Percentiles rank a stretch among this genome's conserved stretches.
Evolutionary conservation across 2,329 filamentous ascomycete species (phyloP).

Genomic region (Cadophora sp.): DNA sequence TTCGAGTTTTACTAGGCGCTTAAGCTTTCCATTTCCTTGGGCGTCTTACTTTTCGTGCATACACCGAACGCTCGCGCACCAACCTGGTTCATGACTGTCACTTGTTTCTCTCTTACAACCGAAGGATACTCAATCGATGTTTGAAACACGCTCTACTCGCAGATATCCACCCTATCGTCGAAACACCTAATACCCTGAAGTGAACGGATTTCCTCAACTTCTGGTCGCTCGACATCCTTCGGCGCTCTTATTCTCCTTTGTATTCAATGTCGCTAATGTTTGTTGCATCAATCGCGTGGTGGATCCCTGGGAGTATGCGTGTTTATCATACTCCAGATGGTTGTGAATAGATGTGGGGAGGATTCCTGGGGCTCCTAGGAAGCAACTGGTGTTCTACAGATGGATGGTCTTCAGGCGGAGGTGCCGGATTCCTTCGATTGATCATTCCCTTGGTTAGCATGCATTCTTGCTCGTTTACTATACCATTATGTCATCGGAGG

Average conservation of each 20-base stretch:
- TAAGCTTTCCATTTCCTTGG: slow-evolving; percentile 28
- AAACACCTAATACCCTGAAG: slow-evolving; percentile 29
- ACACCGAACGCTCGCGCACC: slow-evolving; percentile 33
- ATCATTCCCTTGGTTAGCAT: slow-evolving; percentile 41
- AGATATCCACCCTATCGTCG: slow-evolving; percentile 36
- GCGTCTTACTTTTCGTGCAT: slow-evolving; percentile 34
- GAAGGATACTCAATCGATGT: slow-evolving; percentile 32
- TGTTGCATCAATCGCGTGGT: slow-evolving; percentile 42
- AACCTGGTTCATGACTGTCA: slow-evolving; percentile 40
- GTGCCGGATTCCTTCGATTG: slow-evolving; percentile 41
- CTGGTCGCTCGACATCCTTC: slow-evolving; percentile 36
- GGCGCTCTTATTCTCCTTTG: slow-evolving; percentile 42
- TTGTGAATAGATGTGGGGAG: slow-evolving; percentile 35
- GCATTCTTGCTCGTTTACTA: slow-evolving; percentile 28
- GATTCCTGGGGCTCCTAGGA: slow-evolving; percentile 33
- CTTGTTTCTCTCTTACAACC: slow-evolving; percentile 30
- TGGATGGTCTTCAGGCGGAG: slow-evolving; percentile 41
- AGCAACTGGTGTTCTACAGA: slow-evolving; percentile 40
- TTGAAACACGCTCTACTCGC: slow-evolving; percentile 35
- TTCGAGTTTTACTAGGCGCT: slow-evolving; percentile 40
- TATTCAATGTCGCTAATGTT: slow-evolving; percentile 45
- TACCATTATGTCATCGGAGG: slow-evolving; percentile 38
- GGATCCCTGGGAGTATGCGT: slow-evolving; percentile 26
- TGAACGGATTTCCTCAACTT: slow-evolving; percentile 31
- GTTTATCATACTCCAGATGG: slow-evolving; percentile 30